Base-by-base conservation (phyloP, 2,329 filamentous ascomycete genomes). In the Botryotinia calthae region DNA sequence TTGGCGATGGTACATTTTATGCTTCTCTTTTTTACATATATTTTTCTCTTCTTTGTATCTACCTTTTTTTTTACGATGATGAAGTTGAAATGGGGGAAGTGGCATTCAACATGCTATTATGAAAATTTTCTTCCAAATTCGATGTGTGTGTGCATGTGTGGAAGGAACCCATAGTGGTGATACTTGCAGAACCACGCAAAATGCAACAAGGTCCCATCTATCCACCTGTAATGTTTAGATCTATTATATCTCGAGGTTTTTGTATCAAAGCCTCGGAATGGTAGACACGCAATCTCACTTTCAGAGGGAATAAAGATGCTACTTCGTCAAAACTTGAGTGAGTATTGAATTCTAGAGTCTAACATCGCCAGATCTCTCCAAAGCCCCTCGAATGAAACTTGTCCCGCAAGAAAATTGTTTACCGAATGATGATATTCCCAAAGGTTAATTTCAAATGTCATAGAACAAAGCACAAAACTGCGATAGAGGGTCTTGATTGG, bases 111-210 rank as follows among this genome's bases (percentile, higher is more conserved):
- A 44, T 63, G 37, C 25, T n/a, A 14, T 63, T 63, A 28, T 44
- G 16, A 44, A 42, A 28, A 16, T 59, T 20, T 62, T 44, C 37
- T 42, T 28, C 37, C n/a, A 28, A 9, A 7, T 62, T 40, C 18
- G 20, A 28, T 54, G 1, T 8, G 8, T 42, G 1, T 40, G 34
- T n/a, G 18, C 1, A 0, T 37, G 20, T 54, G 51, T 59, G 34
- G 25, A 37, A 25, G 4, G 9, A 1, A 25, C 1, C 1, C 6
- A 2, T 16, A 12, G 2, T n/a, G 2, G 31, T n/a, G 4, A 28
- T 28, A 28, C n/a, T 56, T 4, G 14, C 14, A 3, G 2, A 9
- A 18, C 18, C n/a, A 54, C 18, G n/a, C 14, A 54, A 6, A 0
- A 28, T 28, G 1, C 3, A 54, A 12, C 10, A 28, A 28, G 6